A percentile compares a stretch with the other conserved stretches of the same genome.
phyloP scores from a whole-genome alignment of 1,284 basidiomycete species.

The Fistulinella cinereoalba region DNA sequence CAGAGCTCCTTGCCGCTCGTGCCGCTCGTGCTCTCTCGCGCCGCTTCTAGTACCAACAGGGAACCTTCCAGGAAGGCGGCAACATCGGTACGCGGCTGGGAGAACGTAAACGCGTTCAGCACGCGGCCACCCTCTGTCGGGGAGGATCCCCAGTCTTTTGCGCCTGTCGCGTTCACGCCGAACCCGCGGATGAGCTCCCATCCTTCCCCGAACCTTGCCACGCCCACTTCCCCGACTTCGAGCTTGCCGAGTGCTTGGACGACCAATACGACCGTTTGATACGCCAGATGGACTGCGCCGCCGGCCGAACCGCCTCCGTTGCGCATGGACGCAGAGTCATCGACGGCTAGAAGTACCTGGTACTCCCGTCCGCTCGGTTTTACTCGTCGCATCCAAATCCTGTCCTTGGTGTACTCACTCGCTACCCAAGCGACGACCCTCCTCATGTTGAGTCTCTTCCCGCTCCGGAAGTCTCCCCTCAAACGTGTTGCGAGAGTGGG shows the following conservation, averaged over 20 bases:
- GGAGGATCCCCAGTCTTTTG: conserved; percentile 31
- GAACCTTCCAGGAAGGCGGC: conserved; percentile 83
- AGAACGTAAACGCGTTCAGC: conserved; percentile 85
- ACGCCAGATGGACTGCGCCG: conserved; percentile 91
- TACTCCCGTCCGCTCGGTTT: conserved; percentile 94
- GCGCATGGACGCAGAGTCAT: conserved; percentile 97
- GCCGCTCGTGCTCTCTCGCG: conserved; percentile 55
- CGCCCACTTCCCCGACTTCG: conserved; percentile 91
- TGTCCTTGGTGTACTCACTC: conserved; percentile 99
- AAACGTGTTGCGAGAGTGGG: conserved; percentile 94
- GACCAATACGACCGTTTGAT: conserved; percentile 91
- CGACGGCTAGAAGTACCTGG: conserved; percentile 92
- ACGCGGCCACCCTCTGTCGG: conserved; percentile 42
- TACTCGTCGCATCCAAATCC: conserved; percentile 97
- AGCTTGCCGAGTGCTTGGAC: conserved; percentile 88
- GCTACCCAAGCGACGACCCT: conserved; percentile 99
- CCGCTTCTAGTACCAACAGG: conserved; percentile 72
- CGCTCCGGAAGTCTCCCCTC: conserved; percentile 96
- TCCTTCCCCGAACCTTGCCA: conserved; percentile 87
- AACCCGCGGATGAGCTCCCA: conserved; percentile 90
- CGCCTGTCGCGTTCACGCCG: conserved; percentile 54
- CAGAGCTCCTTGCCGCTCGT: conserved; percentile 77
- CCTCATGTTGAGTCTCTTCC: conserved; percentile 98
- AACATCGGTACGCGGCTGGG: conserved; percentile 91
- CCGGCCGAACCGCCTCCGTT: conserved; percentile 85